These are phyloP conservation scores for Venturia aucupariae DNA, from an alignment of 2,329 filamentous ascomycete species.

Conservation along the genomic window DNA sequence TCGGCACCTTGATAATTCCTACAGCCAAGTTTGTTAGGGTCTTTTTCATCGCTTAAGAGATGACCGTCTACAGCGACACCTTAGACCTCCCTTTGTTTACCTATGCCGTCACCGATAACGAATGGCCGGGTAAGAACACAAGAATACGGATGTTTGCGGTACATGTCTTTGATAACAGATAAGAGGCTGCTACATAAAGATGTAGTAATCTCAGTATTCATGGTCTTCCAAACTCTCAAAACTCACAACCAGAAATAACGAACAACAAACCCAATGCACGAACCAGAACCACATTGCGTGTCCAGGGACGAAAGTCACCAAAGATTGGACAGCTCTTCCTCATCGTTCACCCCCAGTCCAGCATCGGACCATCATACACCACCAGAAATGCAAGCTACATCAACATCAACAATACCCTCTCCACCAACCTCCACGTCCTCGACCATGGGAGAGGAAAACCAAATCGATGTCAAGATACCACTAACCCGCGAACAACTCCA, in stretches of 20 bases:
- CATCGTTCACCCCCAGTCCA: background rate
- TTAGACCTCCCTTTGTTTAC: background rate
- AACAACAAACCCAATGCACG: background rate
- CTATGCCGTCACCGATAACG: background rate
- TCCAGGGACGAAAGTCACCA: background rate
- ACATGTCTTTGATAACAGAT: background rate
- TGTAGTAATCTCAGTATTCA: background rate
- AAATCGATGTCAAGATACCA: background rate
- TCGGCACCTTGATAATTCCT: no score
- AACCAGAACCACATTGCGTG: background rate
- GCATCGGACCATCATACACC: background rate
- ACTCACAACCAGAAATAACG: background rate
- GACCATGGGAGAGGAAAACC: background rate
- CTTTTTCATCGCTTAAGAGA: background rate
- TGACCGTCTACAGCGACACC: background rate
- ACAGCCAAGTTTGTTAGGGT: no score
- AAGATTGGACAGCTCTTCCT: background rate
- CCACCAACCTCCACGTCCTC: background rate
- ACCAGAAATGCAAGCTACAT: background rate
- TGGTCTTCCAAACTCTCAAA: background rate
- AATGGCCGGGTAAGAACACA: background rate
- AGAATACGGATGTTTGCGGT: background rate
- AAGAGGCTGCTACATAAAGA: background rate
- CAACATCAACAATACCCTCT: background rate
- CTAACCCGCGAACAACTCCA: constrained; percentile 1